Evolutionary conservation across 176 grass and related monocot genomes (phyloP).

Genomic region (Oryza glumipatula): DNA sequence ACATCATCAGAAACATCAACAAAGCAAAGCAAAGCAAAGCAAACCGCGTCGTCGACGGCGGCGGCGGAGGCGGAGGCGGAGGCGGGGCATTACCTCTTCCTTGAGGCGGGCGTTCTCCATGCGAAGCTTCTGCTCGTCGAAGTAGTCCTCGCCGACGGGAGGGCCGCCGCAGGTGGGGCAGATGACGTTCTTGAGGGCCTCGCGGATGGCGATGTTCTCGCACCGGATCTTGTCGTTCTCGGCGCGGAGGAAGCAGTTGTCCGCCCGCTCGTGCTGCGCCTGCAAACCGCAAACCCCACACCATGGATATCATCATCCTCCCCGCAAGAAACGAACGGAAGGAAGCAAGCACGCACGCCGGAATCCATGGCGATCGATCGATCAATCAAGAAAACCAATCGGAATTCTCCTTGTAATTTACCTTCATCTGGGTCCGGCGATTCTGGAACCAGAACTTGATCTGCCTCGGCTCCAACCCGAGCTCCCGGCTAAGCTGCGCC

Average conservation of each 20-base stretch:
- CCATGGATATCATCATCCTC: background rate
- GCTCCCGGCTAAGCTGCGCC: conserved; percentile 80
- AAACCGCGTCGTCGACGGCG: background rate
- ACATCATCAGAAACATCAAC: background rate
- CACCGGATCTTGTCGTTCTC: conserved; percentile 99
- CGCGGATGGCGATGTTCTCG: conserved; percentile 94
- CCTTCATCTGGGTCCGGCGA: conserved; percentile 98
- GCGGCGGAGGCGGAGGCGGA: no score
- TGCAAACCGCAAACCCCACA: conserved; percentile 24
- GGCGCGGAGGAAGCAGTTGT: conserved; percentile 81
- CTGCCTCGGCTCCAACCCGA: conserved; percentile 83
- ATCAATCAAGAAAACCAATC: background rate
- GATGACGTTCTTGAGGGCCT: conserved; percentile 86
- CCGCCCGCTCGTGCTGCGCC: conserved; percentile 86
- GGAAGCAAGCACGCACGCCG: background rate
- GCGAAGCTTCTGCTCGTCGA: conserved; percentile 96
- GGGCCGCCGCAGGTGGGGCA: conserved; percentile 88
- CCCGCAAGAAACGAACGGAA: background rate
- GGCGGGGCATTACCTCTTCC: conserved; percentile 59
- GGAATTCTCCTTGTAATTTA: conserved; percentile 4
- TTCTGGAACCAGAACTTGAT: conserved; percentile 99
- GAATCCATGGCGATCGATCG: background rate
- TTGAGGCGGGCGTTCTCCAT: conserved; percentile 92
- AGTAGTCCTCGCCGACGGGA: conserved; percentile 77
- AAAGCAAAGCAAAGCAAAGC: background rate